phyloP scores from a whole-genome alignment of 345 rosid species.

The Eucalyptus cladocalyx region DNA sequence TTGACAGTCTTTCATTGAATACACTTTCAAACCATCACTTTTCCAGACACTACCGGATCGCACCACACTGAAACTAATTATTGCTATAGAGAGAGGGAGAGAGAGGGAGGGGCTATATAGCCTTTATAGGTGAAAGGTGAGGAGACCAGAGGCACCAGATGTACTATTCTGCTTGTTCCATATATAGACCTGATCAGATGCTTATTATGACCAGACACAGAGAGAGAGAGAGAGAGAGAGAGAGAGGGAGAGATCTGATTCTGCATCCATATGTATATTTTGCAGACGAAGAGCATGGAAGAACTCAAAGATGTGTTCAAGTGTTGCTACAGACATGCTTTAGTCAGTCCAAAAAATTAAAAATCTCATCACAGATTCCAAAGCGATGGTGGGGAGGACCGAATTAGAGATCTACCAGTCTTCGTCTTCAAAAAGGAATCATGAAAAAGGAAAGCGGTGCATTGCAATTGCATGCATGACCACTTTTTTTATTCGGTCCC shows the following conservation, averaged over 20 bases:
- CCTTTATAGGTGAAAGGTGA: not conserved
- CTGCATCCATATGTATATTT: not conserved
- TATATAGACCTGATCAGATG: not conserved
- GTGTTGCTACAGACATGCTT: not conserved
- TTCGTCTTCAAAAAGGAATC: not conserved
- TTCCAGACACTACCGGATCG: constrained; percentile 49
- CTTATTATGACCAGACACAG: not conserved
- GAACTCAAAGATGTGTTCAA: not conserved
- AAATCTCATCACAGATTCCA: not conserved
- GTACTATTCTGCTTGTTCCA: not conserved
- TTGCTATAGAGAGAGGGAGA: constrained; percentile 2
- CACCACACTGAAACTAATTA: constrained; percentile 34
- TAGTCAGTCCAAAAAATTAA: not conserved
- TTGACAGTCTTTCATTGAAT: constrained; percentile 32
- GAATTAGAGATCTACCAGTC: not conserved
- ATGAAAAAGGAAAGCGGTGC: not conserved
- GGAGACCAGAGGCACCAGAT: not conserved
- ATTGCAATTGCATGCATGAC: not conserved
- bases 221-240: not conserved
- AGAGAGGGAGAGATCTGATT: not conserved
- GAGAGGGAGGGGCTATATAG: not conserved
- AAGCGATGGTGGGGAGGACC: not conserved
- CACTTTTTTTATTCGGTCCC: not conserved
- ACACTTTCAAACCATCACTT: constrained; percentile 40
- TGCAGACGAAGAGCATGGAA: not conserved